Evolutionary conservation across 495 filamentous ascomycete species (phyloP), one percentile per base, ranked within the genome.

Genomic region (Tuber brumale): DNA sequence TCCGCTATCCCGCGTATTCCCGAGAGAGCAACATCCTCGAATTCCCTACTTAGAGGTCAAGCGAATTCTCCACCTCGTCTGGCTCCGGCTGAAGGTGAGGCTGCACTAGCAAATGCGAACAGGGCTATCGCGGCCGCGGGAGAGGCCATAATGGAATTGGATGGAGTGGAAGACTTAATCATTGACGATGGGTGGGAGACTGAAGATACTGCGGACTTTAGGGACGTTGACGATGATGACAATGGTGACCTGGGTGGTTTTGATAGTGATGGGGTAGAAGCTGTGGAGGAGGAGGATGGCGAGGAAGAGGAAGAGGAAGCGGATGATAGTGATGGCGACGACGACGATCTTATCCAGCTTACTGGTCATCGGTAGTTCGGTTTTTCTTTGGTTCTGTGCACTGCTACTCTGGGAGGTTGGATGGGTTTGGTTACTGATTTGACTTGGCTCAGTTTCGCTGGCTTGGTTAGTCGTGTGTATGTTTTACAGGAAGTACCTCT

Each of bases 91-190:
- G 86, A 86, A 2, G 89, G 89, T n/a, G 87, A 89, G 69, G 88
- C 88, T 37, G 88, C 92, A 75, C 77, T 93, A 74, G 86, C 87
- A 75, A 89, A 92, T 72, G 92, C 91, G 88, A 90, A 90, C 57
- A 85, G 87, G 31, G 85, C 80, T 42, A 87, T 86, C 75, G 83
- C 87, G 31, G 84, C 85, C 46, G 86, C 75, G 78, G 84, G 74
- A 84, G 85, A 81, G 80, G 85, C 69, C 72, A 82, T 66, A 66
- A 66, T 83, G 85, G 76, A 79, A 76, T 41, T 74, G 72, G 79
- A 80, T 37, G 85, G 86, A 21, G 86, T 86, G 27, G 85, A 82
- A 18, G 84, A 83, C 43, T 81, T 81, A 70, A 75, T 79, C 51
- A 74, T 80, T 18, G 83, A 84, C 73, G 84, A 84, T 69, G 81